Evolutionary conservation across 1,284 basidiomycete species (phyloP).

Genomic region (Ustilago loliicola): DNA sequence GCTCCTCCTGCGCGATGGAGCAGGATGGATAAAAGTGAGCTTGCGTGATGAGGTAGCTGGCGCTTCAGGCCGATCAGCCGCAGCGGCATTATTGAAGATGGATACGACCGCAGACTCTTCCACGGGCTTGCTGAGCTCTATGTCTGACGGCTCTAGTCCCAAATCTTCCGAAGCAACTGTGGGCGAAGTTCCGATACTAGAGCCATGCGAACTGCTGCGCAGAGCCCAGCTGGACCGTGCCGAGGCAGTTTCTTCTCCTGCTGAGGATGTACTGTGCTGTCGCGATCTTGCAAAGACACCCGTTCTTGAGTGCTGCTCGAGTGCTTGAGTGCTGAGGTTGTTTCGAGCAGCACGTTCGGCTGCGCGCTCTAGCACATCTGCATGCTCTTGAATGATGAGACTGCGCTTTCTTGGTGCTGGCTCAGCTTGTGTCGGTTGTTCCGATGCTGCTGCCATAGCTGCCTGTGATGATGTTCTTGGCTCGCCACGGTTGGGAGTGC

Average conservation of each 20-base stretch:
- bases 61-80: constrained; percentile 5
- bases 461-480: not conserved
- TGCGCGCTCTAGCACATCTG: constrained; percentile 46
- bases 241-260: constrained; percentile 50
- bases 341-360: constrained; percentile 43
- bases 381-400: constrained; percentile 52
- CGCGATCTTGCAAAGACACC: constrained; percentile 7
- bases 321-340: constrained; percentile 17
- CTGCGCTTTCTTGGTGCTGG: constrained; percentile 39
- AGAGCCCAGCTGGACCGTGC: constrained; percentile 45
- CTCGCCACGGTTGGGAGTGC: not conserved
- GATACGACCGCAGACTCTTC: constrained; percentile 10
- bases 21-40: constrained; percentile 33
- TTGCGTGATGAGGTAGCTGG: constrained; percentile 19
- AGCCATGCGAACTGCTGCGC: constrained; percentile 33
- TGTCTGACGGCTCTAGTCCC: not conserved
- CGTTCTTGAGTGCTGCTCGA: constrained; percentile 27
- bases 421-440: constrained; percentile 4
- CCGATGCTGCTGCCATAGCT: constrained; percentile 11
- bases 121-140: constrained; percentile 7
- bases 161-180: constrained; percentile 18
- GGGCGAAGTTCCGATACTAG: constrained; percentile 42
- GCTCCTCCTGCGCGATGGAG: constrained; percentile 22
- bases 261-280: constrained; percentile 48
- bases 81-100: constrained; percentile 20